These are phyloP conservation scores for Oryza meridionalis DNA, from an alignment of 176 grass and related monocot genomes.

Conservation along the genomic window DNA sequence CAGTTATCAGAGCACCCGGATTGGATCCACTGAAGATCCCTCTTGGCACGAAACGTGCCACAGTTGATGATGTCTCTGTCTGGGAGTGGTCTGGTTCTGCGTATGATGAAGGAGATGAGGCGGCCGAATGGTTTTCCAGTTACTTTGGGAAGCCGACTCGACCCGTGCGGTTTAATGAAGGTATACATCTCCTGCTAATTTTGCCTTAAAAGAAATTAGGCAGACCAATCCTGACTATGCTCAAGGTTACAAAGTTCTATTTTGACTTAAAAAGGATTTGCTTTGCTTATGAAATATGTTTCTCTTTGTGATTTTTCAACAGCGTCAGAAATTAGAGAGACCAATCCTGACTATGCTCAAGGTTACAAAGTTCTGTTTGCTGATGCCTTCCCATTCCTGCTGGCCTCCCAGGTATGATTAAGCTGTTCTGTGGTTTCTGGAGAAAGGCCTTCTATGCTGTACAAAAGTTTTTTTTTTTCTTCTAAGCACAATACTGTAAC, in stretches of 20 bases:
- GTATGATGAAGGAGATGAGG: slow-evolving; percentile 72
- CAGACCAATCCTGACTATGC: too few relatives aligned
- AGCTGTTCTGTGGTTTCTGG: neutral
- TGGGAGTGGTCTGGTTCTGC: slow-evolving; percentile 94
- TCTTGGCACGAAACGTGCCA: slow-evolving; percentile 32
- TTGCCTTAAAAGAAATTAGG: neutral
- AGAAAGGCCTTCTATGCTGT: neutral
- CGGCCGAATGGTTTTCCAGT: slow-evolving; percentile 71
- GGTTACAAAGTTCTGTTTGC: slow-evolving; percentile 71
- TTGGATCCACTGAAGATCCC: slow-evolving; percentile 68
- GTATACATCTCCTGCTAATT: slow-evolving; percentile 24
- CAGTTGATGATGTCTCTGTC: slow-evolving; percentile 62
- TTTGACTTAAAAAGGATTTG: neutral
- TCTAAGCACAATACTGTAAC: slow-evolving; percentile 4
- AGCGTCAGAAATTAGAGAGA: slow-evolving; percentile 67
- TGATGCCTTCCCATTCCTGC: slow-evolving; percentile 73
- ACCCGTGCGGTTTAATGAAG: slow-evolving; percentile 65
- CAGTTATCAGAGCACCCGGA: slow-evolving; percentile 80
- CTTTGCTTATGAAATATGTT: neutral
- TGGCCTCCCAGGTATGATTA: slow-evolving; percentile 67
- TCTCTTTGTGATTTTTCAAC: slow-evolving; percentile 10
- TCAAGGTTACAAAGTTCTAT: too few relatives aligned
- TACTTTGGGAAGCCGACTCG: slow-evolving; percentile 70
- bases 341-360: slow-evolving; percentile 66
- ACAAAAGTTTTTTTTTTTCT: neutral